A percentile compares a stretch with the other conserved stretches of the same genome.
These are phyloP conservation scores for Candida silvatica DNA, from an alignment of 805 yeast genomes.

Conservation along the genomic window DNA sequence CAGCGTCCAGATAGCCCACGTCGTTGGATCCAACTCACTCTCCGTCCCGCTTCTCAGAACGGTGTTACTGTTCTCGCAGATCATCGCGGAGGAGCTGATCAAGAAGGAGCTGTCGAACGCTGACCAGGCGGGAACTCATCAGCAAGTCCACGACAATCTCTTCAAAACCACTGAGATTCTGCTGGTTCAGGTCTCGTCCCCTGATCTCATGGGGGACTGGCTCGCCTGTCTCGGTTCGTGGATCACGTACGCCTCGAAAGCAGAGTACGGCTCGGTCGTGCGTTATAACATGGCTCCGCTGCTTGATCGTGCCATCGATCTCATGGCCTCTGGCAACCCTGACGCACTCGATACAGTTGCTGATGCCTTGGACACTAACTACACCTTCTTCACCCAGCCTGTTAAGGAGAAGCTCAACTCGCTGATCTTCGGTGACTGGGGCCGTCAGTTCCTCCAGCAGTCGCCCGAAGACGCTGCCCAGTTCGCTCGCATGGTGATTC, in stretches of 20 bases:
- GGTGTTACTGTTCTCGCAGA: slow-evolving; percentile 30
- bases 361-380: slow-evolving; percentile 39
- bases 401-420: slow-evolving; percentile 23
- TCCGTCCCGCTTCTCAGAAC: slow-evolving; percentile 6
- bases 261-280: slow-evolving; percentile 25
- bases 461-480: slow-evolving; percentile 28
- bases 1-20: too few species aligned
- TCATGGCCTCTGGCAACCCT: slow-evolving; percentile 8
- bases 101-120: slow-evolving; percentile 26
- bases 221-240: slow-evolving; percentile 26
- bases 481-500: slow-evolving; percentile 36
- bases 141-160: slow-evolving; percentile 25
- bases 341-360: slow-evolving; percentile 28
- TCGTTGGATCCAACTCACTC: neutral
- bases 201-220: slow-evolving; percentile 10
- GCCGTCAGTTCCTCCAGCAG: slow-evolving; percentile 28
- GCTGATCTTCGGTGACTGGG: slow-evolving; percentile 39
- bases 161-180: slow-evolving; percentile 25
- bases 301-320: slow-evolving; percentile 11
- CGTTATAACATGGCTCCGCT: slow-evolving; percentile 18
- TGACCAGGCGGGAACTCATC: slow-evolving; percentile 26
- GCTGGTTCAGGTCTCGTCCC: slow-evolving; percentile 7
- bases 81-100: slow-evolving; percentile 42
- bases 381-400: slow-evolving; percentile 28
- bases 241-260: slow-evolving; percentile 29